Percentiles rank a stretch among this genome's conserved stretches.
phyloP scores from a whole-genome alignment of 345 rosid species.

The Salix caprea region DNA sequence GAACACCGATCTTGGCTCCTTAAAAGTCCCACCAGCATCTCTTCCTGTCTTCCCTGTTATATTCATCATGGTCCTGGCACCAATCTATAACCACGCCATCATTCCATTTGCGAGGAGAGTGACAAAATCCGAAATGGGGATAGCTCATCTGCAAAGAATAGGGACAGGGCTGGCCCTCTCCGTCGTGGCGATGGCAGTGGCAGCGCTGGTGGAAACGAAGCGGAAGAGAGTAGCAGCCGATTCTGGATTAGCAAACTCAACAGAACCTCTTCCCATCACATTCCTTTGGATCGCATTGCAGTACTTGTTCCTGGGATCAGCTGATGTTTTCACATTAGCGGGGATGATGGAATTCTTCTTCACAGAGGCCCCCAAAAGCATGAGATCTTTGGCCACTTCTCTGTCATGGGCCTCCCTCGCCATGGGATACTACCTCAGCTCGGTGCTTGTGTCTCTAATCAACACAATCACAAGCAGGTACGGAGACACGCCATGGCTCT shows the following conservation, averaged over 20 bases:
- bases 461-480: slow-evolving; percentile 43
- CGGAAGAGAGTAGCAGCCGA: slow-evolving; percentile 42
- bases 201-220: slow-evolving; percentile 73
- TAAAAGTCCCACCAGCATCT: slow-evolving; percentile 80
- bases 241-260: slow-evolving; percentile 31
- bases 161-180: slow-evolving; percentile 77
- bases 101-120: slow-evolving; percentile 56
- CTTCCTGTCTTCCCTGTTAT: slow-evolving; percentile 79
- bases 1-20: slow-evolving; percentile 67
- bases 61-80: slow-evolving; percentile 77
- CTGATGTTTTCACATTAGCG: slow-evolving; percentile 82
- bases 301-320: slow-evolving; percentile 91
- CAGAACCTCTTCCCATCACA: slow-evolving; percentile 67
- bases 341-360: slow-evolving; percentile 96
- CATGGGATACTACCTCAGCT: slow-evolving; percentile 86
- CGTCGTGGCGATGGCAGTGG: slow-evolving; percentile 69
- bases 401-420: slow-evolving; percentile 95
- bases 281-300: slow-evolving; percentile 88
- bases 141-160: slow-evolving; percentile 72
- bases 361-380: slow-evolving; percentile 71
- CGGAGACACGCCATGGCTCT: slow-evolving; percentile 59
- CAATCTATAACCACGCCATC: slow-evolving; percentile 58
- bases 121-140: slow-evolving; percentile 63
- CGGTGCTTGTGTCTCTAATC: slow-evolving; percentile 61
- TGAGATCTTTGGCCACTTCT: slow-evolving; percentile 87